Evolutionary conservation across 1,139 yeast species (phyloP), one percentile per base, ranked within the genome.

Genomic region (Protomyces inundatus): DNA sequence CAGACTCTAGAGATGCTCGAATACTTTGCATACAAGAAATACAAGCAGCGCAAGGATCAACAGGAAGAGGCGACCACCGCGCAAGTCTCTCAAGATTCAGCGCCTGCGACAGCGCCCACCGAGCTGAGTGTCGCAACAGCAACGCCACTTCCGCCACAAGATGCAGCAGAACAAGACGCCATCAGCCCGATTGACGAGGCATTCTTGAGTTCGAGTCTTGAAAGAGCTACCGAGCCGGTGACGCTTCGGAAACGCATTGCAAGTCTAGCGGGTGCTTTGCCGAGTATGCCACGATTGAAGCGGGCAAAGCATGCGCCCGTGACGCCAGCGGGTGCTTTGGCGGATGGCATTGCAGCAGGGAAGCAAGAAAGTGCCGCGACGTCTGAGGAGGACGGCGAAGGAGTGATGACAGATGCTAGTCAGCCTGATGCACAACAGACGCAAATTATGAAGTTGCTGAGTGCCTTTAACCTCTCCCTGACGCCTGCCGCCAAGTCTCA

Each of bases 181-280:
- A 58, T 58, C 40, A 48, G 54, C 34, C 46, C 42, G 14, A 16
- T 48, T 10, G 62, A 58, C 14, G 62, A 58, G 36, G 32, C n/a
- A 10, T 58, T 58, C 53, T 33, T 58, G 62, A 55, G 42, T 51
- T 37, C 42, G 7, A 58, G 52, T n/a, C 30, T 58, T 33, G 55
- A 37, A 14, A 23, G 33, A 12, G 33, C 39, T 7, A 50, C 48
- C n/a, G 61, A 40, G 34, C 61, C 61, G 4, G 50, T 50, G n/a
- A 50, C 61, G 7, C 33, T 57, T 30, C n/a, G 54, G 23, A 37
- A 48, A 12, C 53, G 61, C 12, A 57, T 57, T 39, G 61, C 61
- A 12, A 30, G 37, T 3, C 50, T 50, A 10, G 34, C 61, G 32
- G 37, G 48, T 3, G 23, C 48, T 23, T 16, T 42, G 48, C 33